Base-by-base conservation (phyloP, 1,139 yeast species). In the Yamadazyma dendronema region DNA sequence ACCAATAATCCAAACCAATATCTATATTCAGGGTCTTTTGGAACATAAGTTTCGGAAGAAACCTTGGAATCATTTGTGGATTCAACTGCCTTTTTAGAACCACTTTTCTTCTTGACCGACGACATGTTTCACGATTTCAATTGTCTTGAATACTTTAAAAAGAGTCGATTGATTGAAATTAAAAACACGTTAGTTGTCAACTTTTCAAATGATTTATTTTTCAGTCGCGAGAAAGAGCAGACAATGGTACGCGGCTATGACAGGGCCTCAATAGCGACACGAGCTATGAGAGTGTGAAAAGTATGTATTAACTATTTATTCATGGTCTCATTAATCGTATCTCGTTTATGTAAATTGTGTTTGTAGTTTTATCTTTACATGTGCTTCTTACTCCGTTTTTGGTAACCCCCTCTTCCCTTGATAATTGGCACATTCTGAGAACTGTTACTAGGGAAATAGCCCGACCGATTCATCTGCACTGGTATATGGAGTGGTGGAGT, bases 341-440 rank as follows among this genome's bases (percentile, higher is more conserved):
- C 22, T 19, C 22, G 22, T 19, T n/a, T n/a, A n/a, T n/a, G n/a
- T n/a, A n/a, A n/a, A 21, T 21, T 21, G 9, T 21, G 10, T 21
- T 7, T 21, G n/a, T 6, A 12, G 17, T 27, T 12, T 12, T 13
- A 15, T 12, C 4, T 4, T 27, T 34, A 40, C 42, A 61, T 60
- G 30, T 48, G 50, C 35, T 67, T 64, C 49, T 67, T 70, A 0
- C 74, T 59, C 43, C 76, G 55, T 49, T 68, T 72, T 47, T 73
- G 79, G 43, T 67, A 65, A 1, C 79, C 79, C 3, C 78, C 79
- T 43, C 79, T 60, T 11, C 79, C 79, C 46, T 63, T 66, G 31
- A 73, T 56, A 4, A 65, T 65, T 0, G 76, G 74, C 5, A 46
- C 31, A 14, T 30, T 17, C 36, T 33, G 43, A 39, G 29, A 33